Conservation (phyloP, 140 eudicot genomes). For the Flaveria floridana region DNA sequence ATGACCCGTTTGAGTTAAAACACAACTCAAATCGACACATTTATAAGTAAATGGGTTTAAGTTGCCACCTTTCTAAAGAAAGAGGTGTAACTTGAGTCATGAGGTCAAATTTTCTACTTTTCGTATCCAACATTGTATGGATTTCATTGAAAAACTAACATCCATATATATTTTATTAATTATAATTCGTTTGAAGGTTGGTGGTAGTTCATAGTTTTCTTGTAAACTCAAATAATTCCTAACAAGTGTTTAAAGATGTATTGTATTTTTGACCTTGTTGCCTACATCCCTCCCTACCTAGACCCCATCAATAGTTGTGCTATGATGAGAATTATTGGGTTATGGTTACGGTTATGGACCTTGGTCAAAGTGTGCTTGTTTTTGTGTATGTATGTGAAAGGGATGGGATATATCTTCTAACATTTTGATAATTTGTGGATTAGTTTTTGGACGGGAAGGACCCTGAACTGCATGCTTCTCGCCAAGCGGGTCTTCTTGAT, state of each 20-base stretch:
- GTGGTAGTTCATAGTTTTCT: background rate
- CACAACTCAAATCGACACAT: background rate
- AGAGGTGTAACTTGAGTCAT: background rate
- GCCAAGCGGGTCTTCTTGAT: conserved; percentile 93
- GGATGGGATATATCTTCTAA: background rate
- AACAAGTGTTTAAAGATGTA: background rate
- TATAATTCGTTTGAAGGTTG: background rate
- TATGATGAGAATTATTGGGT: no score
- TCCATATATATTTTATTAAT: background rate
- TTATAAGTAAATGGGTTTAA: background rate
- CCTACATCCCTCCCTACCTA: no score
- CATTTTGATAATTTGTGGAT: conserved; percentile 22
- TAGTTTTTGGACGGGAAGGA: conserved; percentile 92
- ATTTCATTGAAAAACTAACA: background rate
- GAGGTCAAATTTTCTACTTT: background rate
- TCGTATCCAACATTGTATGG: background rate
- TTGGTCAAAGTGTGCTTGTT: background rate
- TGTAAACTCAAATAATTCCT: conserved; percentile 10
- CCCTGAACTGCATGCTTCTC: conserved; percentile 89
- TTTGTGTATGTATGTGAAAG: background rate
- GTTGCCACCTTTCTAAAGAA: background rate
- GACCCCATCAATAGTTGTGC: no score
- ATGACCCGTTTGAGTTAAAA: background rate
- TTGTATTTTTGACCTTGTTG: background rate
- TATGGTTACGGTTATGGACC: no score